phyloP scores from a whole-genome alignment of 176 grass and related monocot species.

The Microstegium vimineum region DNA sequence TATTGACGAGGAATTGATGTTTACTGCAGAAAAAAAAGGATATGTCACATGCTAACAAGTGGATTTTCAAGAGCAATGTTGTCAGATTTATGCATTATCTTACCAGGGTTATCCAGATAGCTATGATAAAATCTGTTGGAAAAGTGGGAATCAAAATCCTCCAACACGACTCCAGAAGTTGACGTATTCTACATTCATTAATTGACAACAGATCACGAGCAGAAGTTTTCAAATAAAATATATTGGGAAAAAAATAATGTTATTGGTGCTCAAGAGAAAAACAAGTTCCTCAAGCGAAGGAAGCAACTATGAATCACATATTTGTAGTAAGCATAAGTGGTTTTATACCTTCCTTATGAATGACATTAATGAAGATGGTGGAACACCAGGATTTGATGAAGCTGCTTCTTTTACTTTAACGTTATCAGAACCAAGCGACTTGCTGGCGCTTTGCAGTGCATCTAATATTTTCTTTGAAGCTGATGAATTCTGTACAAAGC shows the following conservation, averaged over 20 bases:
- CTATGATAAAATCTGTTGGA: slow-evolving; percentile 87
- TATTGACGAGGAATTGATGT: slow-evolving; percentile 84
- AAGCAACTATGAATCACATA: background rate
- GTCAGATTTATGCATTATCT: slow-evolving; percentile 22
- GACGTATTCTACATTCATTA: slow-evolving; percentile 65
- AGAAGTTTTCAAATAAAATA: slow-evolving; percentile 14
- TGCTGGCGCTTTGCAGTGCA: slow-evolving; percentile 70
- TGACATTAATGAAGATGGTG: slow-evolving; percentile 88
- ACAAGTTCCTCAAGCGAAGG: background rate
- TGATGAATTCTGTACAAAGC: slow-evolving; percentile 56
- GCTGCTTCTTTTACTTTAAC: slow-evolving; percentile 74
- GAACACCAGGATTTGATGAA: slow-evolving; percentile 82
- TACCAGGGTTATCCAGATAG: slow-evolving; percentile 73
- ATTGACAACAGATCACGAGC: slow-evolving; percentile 20
- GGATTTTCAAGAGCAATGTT: slow-evolving; percentile 2
- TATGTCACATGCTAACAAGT: background rate
- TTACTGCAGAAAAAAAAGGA: slow-evolving; percentile 47
- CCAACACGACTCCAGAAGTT: slow-evolving; percentile 85
- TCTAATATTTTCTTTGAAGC: slow-evolving; percentile 66
- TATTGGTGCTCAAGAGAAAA: background rate
- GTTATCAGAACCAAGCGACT: slow-evolving; percentile 84
- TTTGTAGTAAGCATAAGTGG: slow-evolving; percentile 10
- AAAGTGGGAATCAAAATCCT: slow-evolving; percentile 88
- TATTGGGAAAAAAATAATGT: background rate
- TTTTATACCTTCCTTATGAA: slow-evolving; percentile 85